Conservation (phyloP, 768 basidiomycete genomes). For the Tylopilus subfusipes region DNA sequence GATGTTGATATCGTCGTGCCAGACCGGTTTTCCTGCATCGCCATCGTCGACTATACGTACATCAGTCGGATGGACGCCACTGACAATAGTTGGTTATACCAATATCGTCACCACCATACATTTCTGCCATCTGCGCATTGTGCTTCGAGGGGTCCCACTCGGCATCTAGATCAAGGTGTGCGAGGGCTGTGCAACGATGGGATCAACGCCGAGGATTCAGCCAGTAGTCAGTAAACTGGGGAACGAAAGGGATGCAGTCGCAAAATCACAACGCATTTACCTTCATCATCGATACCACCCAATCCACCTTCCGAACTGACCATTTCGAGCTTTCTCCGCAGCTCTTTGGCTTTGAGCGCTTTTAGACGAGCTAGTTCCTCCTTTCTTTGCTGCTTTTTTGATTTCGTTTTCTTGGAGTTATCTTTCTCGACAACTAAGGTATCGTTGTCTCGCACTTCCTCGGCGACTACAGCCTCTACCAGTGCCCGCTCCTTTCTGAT, state of each 20-base stretch:
- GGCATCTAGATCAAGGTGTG: constrained; percentile 78
- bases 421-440: constrained; percentile 40
- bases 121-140: constrained; percentile 73
- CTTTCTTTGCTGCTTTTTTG: constrained; percentile 33
- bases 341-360: constrained; percentile 79
- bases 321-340: constrained; percentile 68
- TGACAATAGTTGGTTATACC: constrained; percentile 15
- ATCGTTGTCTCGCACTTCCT: constrained; percentile 62
- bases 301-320: constrained; percentile 71
- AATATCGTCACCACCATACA: constrained; percentile 59
- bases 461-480: constrained; percentile 66
- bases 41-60: constrained; percentile 26
- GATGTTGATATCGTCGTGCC: constrained; percentile 90
- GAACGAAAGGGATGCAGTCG: background rate
- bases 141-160: constrained; percentile 91
- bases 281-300: constrained; percentile 26
- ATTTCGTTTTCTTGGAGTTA: constrained; percentile 50
- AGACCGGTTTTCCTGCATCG: constrained; percentile 69
- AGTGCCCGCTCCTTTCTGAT: constrained; percentile 67
- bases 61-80: background rate
- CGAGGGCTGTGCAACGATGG: constrained; percentile 43
- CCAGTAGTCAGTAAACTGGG: background rate
- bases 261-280: constrained; percentile 10
- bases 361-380: constrained; percentile 83
- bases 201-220: background rate